Evolutionary conservation across 371 early-diverging fungal species (phyloP), one percentile per base, ranked within the genome.

Genomic region (Choanephora cucurbitarum): DNA sequence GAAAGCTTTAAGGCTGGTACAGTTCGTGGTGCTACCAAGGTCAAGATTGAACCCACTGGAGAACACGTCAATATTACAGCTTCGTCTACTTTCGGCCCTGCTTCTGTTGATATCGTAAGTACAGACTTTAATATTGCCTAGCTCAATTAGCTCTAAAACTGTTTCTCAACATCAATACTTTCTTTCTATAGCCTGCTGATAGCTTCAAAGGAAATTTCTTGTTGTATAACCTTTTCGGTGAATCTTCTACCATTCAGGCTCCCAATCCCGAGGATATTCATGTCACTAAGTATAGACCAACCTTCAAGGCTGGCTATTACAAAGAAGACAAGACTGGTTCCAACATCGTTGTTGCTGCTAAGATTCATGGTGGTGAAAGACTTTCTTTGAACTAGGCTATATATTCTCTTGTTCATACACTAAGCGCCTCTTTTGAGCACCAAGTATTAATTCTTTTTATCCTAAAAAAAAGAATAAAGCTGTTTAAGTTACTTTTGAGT

Each of bases 181-280:
- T 28, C 15, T 42, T 13, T 5, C n/a, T 49, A 11, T 55, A 65
- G 67, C 65, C 72, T 47, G 61, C 68, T 50, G 66, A 71, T 31
- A 58, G 34, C 1, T 71, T 46, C 34, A 48, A 51, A 32, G 72
- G 72, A 34, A 17, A 59, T 15, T 71, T 71, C 33, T 34, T 47
- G 18, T 42, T 67, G 14, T 55, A 55, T 22, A 55, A 56, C 24
- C 24, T 56, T n/a, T 55, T 49, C 23, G 56, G 62, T 48, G 62
- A 61, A 11, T n/a, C 43, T 2, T 50, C 68, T 8, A 62, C 52
- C n/a, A 45, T 71, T 33, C 17, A 50, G 23, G 72, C 72, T 34
- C 62, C 68, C 31, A 42, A 71, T 13, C 72, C 68, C 22, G 68
- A 63, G 33, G 68, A 67, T 28, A 47, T 71, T 15, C 72, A 71